Evolutionary conservation across 371 early-diverging fungal species (phyloP), one percentile per base, ranked within the genome.

Genomic region (Apophysomyces trapeziformis): DNA sequence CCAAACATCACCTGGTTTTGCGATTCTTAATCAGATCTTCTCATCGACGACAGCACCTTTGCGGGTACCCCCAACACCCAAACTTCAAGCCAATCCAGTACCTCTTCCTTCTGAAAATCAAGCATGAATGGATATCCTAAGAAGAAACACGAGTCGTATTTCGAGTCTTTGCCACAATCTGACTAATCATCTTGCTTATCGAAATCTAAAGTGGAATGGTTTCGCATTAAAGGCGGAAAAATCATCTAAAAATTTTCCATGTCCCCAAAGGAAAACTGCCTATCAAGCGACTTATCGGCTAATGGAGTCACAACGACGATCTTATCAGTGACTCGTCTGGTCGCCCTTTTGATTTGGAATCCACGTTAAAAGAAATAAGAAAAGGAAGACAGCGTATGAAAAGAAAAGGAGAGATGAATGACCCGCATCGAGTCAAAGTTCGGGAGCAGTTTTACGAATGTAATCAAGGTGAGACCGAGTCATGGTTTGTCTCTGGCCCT

Each of bases 271-370:
- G 54, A 21, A 18, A 7, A 18, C 13, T 21, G 54, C 54, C 54
- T 50, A 50, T 50, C 54, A 50, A 50, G 21, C 21, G 9, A 50
- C 54, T 50, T 50, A 50, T 50, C 54, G 21, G 54, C 54, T 50
- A 50, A 50, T 50, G 54, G 54, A 50, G 54, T 50, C 54, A 50
- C 54, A 50, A 16, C 54, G 6, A 50, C 54, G 54, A 50, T 50
- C 54, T 50, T 50, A 50, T 50, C 54, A 50, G 54, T 50, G 54
- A 50, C 54, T 50, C 32, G 32, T 26, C 32, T 26, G 32, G 32
- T 26, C 32, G 32, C 32, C 32, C 32, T 26, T 26, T 26, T 26
- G 32, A 26, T 26, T 26, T 26, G 32, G 3, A 26, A 26, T 26
- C 32, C 32, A 26, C 32, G 32, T 50, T 9, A 50, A 50, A 18